Evolutionary conservation across 495 filamentous ascomycete genomes (phyloP).

Genomic region (Penicillium salamii): DNA sequence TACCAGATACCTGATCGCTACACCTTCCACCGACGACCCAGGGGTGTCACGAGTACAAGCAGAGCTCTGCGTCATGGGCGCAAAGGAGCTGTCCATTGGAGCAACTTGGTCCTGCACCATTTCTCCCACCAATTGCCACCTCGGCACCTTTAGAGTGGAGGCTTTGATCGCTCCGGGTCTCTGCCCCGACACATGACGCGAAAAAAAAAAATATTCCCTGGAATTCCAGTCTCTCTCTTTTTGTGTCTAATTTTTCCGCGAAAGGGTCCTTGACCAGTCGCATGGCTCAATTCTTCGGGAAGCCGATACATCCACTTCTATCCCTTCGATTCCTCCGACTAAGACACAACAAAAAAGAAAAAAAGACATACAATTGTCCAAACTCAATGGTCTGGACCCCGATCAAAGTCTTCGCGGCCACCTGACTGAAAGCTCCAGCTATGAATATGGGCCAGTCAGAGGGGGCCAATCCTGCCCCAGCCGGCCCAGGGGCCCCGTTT

Average conservation of each 20-base stretch:
- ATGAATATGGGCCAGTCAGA: constrained; percentile 3
- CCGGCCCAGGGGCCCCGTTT: neutral
- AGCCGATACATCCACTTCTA: neutral
- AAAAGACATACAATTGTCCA: neutral
- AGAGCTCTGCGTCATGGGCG: constrained; percentile 12
- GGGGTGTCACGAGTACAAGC: constrained; percentile 6
- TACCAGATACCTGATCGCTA: constrained; percentile 15
- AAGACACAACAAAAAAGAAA: neutral
- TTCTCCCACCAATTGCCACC: constrained; percentile 37
- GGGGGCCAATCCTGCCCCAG: neutral
- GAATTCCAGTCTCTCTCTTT: too few species aligned
- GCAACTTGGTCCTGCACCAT: constrained; percentile 11
- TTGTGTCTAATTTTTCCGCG: neutral
- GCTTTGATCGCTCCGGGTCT: neutral
- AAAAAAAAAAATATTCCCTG: constrained; percentile 33
- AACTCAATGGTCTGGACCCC: constrained; percentile 3
- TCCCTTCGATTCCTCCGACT: neutral
- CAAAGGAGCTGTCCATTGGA: constrained; percentile 20
- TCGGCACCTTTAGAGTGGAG: constrained; percentile 17
- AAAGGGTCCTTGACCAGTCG: neutral
- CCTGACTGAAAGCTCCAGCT: constrained; percentile 17
- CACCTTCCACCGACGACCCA: constrained; percentile 14
- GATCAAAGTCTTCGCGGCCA: constrained; percentile 26
- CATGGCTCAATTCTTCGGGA: neutral
- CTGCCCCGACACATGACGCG: constrained; percentile 29